phyloP scores from a whole-genome alignment of 192 early-diverging fungal genomes.

The Diversispora epigaea region DNA sequence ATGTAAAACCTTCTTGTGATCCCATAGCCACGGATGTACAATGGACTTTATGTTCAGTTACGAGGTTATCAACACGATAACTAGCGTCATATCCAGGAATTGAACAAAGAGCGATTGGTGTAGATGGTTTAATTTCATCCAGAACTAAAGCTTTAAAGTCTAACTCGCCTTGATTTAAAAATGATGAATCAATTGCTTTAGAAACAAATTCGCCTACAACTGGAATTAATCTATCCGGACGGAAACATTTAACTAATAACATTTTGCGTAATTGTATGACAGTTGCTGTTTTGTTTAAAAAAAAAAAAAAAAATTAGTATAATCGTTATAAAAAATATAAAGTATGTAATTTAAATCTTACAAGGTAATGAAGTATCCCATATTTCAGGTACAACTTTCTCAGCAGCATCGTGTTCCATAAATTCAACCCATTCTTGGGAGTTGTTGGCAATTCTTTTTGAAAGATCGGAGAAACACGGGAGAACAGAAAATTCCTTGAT shows the following conservation, averaged over 20 bases:
- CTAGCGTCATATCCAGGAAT: conserved; percentile 95
- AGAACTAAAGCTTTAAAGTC: conserved; percentile 68
- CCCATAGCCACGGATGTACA: conserved; percentile 95
- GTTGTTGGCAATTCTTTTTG: conserved; percentile 41
- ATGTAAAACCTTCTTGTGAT: conserved; percentile 85
- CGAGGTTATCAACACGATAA: conserved; percentile 89
- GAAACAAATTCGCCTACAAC: conserved; percentile 71
- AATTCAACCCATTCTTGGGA: conserved; percentile 53
- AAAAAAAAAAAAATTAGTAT: conserved; percentile 9
- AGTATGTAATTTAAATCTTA: conserved; percentile 28
- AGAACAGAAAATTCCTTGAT: conserved; percentile 48
- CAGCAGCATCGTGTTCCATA: conserved; percentile 44
- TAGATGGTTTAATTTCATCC: conserved; percentile 69
- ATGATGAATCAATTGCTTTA: conserved; percentile 62
- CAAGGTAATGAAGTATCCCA: conserved; percentile 47
- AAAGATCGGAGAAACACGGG: conserved; percentile 44
- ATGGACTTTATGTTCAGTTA: conserved; percentile 56
- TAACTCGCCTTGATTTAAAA: conserved; percentile 61
- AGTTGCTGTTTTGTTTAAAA: conserved; percentile 25
- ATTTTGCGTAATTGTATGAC: conserved; percentile 74
- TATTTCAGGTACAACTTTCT: conserved; percentile 52
- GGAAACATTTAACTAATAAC: conserved; percentile 79
- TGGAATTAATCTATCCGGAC: conserved; percentile 84
- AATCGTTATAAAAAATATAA: not conserved
- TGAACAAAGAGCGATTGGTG: conserved; percentile 89